phyloP scores from a whole-genome alignment of 345 rosid species.

The Syzygium aqueum region DNA sequence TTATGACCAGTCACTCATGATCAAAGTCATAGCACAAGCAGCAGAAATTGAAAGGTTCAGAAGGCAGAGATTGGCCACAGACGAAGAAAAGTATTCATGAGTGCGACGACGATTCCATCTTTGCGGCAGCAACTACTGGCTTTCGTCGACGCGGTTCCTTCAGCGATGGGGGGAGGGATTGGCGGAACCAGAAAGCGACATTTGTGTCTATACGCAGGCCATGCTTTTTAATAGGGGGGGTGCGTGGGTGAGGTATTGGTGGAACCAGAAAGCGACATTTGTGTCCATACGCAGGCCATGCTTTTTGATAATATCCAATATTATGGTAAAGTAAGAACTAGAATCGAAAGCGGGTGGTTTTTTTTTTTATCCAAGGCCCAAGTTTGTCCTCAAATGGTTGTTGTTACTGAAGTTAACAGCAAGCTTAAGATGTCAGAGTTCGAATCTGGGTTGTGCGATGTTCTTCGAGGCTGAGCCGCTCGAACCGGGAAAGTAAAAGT shows the following conservation, averaged over 20 bases:
- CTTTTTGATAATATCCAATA: too few relatives aligned
- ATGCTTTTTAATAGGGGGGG: too few relatives aligned
- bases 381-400: not conserved
- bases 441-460: not conserved
- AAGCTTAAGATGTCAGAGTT: not conserved
- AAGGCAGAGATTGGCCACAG: not conserved
- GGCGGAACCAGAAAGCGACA: too few relatives aligned
- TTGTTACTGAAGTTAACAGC: not conserved
- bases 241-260: not conserved
- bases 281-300: not conserved
- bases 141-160: not conserved
- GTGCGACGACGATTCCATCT: not conserved
- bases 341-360: not conserved
- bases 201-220: too few relatives aligned
- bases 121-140: not conserved
- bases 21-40: accelerated
- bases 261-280: not conserved
- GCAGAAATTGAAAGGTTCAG: not conserved
- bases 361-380: not conserved
- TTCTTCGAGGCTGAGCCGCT: not conserved
- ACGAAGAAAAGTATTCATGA: not conserved
- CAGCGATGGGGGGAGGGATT: too few relatives aligned
- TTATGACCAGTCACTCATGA: too few relatives aligned
- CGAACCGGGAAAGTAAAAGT: not conserved
- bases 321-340: not conserved